These are phyloP conservation scores for Pulveroboletus sp. DNA, from an alignment of 768 basidiomycete species.

Conservation along the genomic window DNA sequence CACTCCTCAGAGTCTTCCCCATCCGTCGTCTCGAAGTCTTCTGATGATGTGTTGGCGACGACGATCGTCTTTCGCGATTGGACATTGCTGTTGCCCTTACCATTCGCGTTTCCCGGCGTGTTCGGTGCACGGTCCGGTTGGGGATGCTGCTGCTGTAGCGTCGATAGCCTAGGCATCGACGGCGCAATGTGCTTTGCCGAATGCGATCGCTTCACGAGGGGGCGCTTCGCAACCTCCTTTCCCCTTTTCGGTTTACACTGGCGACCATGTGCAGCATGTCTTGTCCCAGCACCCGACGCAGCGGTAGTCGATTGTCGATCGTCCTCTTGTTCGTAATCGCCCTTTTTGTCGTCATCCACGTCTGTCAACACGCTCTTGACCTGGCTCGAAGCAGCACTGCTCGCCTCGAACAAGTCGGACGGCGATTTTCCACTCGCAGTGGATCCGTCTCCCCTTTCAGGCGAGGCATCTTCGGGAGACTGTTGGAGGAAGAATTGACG, in stretches of 20 bases:
- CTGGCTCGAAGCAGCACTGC: constrained; percentile 35
- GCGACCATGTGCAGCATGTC: constrained; percentile 15
- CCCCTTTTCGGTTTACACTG: constrained; percentile 28
- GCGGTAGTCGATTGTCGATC: constrained; percentile 21
- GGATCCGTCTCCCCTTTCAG: constrained; percentile 32
- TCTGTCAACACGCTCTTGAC: constrained; percentile 23
- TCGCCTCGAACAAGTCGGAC: constrained; percentile 32
- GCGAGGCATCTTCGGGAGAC: constrained; percentile 39
- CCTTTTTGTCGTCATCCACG: constrained; percentile 14
- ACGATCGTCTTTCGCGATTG: constrained; percentile 44
- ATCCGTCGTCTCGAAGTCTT: constrained; percentile 54
- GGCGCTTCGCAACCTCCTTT: constrained; percentile 32
- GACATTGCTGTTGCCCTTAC: constrained; percentile 18
- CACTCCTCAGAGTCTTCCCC: constrained; percentile 57
- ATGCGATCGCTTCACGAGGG: constrained; percentile 25
- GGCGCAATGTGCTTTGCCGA: constrained; percentile 29
- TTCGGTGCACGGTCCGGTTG: constrained; percentile 17
- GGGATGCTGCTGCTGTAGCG: constrained; percentile 21
- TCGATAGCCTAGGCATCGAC: constrained; percentile 25
- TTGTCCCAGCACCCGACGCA: constrained; percentile 6
- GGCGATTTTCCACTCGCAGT: constrained; percentile 33
- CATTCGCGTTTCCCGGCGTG: constrained; percentile 5
- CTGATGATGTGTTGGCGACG: constrained; percentile 43
- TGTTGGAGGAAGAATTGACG: constrained; percentile 45
- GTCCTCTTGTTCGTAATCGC: constrained; percentile 19